Evolutionary conservation across 805 yeast genomes (phyloP).

Genomic region (Candida koratica): DNA sequence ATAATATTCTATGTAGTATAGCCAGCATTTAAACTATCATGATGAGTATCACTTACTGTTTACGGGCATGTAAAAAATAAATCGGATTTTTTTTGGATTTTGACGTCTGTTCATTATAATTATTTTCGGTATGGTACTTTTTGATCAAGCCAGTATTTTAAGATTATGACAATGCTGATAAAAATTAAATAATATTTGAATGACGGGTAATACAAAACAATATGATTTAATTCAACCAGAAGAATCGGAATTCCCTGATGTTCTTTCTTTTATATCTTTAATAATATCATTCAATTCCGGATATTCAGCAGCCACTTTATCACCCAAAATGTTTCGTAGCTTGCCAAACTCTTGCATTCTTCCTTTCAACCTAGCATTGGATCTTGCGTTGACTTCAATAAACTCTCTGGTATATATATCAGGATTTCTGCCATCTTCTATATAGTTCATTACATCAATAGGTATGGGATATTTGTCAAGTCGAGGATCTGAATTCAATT

Average conservation of each 20-base stretch:
- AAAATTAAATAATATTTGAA: too few species aligned
- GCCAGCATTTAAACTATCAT: too few species aligned
- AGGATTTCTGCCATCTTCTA: slow-evolving; percentile 95
- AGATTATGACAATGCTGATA: too few species aligned
- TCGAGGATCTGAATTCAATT: slow-evolving; percentile 29
- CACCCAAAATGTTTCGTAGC: slow-evolving; percentile 63
- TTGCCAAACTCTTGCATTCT: slow-evolving; percentile 66
- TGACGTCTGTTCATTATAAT: too few species aligned
- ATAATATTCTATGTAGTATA: not conserved
- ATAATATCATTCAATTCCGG: slow-evolving; percentile 67
- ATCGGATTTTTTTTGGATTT: too few species aligned
- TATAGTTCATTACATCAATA: slow-evolving; percentile 80
- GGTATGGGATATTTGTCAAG: slow-evolving; percentile 53
- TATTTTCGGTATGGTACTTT: too few species aligned
- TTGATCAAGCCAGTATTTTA: too few species aligned
- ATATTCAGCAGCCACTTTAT: slow-evolving; percentile 67
- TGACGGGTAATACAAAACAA: too few species aligned
- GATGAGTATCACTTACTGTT: too few species aligned
- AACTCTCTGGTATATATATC: slow-evolving; percentile 96
- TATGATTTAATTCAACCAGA: not conserved
- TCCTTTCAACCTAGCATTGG: slow-evolving; percentile 85
- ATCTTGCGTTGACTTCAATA: slow-evolving; percentile 86
- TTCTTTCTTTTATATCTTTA: slow-evolving; percentile 49
- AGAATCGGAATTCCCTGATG: slow-evolving; percentile 19
- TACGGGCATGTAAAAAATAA: too few species aligned